phyloP scores from a whole-genome alignment of 495 filamentous ascomycete genomes.

The Penicillium bialowiezense region DNA sequence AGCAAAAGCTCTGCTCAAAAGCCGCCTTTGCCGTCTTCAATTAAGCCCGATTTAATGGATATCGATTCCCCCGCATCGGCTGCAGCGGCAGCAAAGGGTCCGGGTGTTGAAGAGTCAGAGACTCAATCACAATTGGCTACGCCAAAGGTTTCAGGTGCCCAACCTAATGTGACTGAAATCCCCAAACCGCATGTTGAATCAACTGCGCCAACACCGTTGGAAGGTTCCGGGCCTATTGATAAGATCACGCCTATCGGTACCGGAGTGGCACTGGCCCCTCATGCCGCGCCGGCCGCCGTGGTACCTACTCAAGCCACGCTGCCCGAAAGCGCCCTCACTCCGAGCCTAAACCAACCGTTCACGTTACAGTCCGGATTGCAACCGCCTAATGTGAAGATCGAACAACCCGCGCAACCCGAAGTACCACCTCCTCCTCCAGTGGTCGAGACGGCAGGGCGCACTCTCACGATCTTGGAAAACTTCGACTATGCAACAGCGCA shows the following conservation, averaged over 20 bases:
- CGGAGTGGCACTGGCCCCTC: conserved; percentile 9
- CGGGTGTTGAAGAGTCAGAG: not conserved
- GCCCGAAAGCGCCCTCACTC: conserved; percentile 14
- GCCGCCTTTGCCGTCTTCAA: not conserved
- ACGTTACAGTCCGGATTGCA: not conserved
- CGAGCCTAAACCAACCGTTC: conserved; percentile 10
- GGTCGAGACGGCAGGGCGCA: conserved; percentile 50
- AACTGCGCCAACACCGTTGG: not conserved
- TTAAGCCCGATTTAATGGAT: conserved; percentile 11
- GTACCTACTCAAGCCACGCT: conserved; percentile 16
- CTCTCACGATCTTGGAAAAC: conserved; percentile 52
- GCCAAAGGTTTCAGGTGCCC: conserved; percentile 6
- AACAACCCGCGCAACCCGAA: conserved; percentile 16
- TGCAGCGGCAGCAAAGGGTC: conserved; percentile 1
- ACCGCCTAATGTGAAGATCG: conserved; percentile 9
- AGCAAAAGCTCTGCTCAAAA: not conserved
- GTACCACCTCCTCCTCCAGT: conserved; percentile 34
- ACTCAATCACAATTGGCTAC: conserved; percentile 3
- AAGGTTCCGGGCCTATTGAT: not conserved
- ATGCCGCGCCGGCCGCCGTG: conserved; percentile 7
- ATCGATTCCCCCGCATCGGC: conserved; percentile 6
- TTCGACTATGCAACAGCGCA: conserved; percentile 51
- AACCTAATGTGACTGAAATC: conserved; percentile 5
- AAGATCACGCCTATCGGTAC: not conserved
- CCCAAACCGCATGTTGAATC: not conserved